Conservation (phyloP, 108 stramenopile species). For the Skeletonema potamos region DNA sequence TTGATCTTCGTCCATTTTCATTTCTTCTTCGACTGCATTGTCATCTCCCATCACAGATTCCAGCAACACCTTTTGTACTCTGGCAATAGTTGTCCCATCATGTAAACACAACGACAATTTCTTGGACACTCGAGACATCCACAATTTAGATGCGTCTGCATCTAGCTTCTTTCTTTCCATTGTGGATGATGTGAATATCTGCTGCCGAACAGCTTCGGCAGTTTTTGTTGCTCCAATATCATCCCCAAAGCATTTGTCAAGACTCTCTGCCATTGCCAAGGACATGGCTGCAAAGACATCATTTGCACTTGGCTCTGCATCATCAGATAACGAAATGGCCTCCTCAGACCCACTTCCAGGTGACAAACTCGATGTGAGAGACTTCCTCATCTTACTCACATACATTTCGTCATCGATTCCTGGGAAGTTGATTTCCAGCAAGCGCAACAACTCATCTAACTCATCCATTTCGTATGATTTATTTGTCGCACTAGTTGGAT, state of each 20-base stretch:
- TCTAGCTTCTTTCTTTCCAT: constrained; percentile 5
- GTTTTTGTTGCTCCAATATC: constrained; percentile 10
- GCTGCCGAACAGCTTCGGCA: constrained; percentile 1
- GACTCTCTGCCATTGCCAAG: constrained; percentile 34
- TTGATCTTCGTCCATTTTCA: constrained; percentile 21
- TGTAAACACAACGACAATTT: constrained; percentile 1
- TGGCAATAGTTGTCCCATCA: constrained; percentile 2
- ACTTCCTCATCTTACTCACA: not conserved
- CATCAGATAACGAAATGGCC: not conserved
- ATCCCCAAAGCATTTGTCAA: constrained; percentile 29
- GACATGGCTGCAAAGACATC: constrained; percentile 6
- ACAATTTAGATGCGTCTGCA: constrained; percentile 5
- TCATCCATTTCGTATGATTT: constrained; percentile 7
- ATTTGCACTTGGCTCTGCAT: not conserved
- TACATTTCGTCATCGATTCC: constrained; percentile 16
- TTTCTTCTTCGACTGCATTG: constrained; percentile 6
- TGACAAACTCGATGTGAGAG: not conserved
- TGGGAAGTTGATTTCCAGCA: constrained; percentile 18
- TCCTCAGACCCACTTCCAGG: not conserved
- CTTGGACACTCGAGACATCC: constrained; percentile 24
- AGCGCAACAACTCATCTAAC: not conserved
- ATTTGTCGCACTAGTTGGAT: constrained; percentile 16
- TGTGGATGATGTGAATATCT: not conserved
- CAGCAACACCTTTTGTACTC: constrained; percentile 19
- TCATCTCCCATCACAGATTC: not conserved